Conservation (phyloP, 2,329 filamentous ascomycete genomes). For the Cordyceps fumosorosea region DNA sequence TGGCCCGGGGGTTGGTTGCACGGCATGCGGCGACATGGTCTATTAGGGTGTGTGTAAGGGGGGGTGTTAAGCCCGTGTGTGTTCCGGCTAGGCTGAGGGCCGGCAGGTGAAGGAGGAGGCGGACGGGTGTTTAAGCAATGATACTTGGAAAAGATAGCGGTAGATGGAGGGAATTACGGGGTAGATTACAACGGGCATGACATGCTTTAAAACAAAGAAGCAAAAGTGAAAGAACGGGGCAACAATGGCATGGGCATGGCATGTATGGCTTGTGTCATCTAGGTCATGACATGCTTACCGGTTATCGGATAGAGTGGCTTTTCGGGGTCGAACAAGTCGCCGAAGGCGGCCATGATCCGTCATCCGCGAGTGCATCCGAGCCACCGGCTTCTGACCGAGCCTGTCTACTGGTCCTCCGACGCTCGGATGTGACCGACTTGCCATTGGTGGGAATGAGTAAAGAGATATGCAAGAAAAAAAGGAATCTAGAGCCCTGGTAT, state of each 20-base stretch:
- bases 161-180: not conserved
- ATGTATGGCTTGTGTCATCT: not conserved
- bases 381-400: constrained; percentile 1
- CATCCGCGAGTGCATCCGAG: constrained; percentile 10
- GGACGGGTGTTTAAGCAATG: not conserved
- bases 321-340: not conserved
- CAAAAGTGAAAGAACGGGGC: not conserved
- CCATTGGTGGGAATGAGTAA: too few relatives aligned
- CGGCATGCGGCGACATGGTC: constrained; percentile 38
- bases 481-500: too few relatives aligned
- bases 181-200: not conserved
- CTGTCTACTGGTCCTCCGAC: not conserved
- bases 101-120: not conserved
- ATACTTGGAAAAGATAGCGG: not conserved
- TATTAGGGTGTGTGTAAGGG: not conserved
- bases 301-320: not conserved
- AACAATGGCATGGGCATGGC: not conserved
- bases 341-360: not conserved
- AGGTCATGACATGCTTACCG: not conserved
- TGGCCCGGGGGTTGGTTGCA: constrained; percentile 18
- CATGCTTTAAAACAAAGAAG: not conserved
- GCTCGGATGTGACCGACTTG: too few relatives aligned
- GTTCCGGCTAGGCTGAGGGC: not conserved
- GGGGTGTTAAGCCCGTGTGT: not conserved
- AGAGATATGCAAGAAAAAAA: too few relatives aligned